These are phyloP conservation scores for Aphanomyces invadans DNA, from an alignment of 352 stramenopile species.

Conservation along the genomic window DNA sequence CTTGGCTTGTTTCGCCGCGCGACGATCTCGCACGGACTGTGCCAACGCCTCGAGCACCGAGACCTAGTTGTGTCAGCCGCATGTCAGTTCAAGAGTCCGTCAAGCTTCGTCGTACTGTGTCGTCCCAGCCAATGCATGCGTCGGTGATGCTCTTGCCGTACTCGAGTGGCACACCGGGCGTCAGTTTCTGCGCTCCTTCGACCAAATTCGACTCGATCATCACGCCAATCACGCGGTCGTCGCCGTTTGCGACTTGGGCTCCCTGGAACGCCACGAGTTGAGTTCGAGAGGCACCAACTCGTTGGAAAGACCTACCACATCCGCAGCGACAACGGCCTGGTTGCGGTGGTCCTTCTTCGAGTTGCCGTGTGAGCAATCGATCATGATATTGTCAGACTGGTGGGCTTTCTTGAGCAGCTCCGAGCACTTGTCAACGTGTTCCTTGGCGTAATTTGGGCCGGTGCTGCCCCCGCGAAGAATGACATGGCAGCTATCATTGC, in stretches of 20 bases:
- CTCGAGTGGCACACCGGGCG: conserved; percentile 33
- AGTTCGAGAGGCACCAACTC: too few relatives aligned
- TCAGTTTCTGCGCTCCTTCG: conserved; percentile 69
- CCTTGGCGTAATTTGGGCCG: conserved; percentile 76
- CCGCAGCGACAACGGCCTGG: conserved; percentile 66
- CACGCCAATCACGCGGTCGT: conserved; percentile 64
- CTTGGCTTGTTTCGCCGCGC: not conserved
- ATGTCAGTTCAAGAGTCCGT: not conserved
- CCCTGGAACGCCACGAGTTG: too few relatives aligned
- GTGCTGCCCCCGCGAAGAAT: conserved; percentile 66
- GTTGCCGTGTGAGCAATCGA: conserved; percentile 86
- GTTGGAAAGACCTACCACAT: conserved; percentile 41
- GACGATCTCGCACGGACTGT: conserved; percentile 11
- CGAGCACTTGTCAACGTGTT: conserved; percentile 57
- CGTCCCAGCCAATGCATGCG: conserved; percentile 77
- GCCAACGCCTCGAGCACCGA: conserved; percentile 7
- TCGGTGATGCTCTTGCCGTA: conserved; percentile 86
- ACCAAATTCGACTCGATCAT: conserved; percentile 87
- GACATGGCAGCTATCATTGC: conserved; percentile 79
- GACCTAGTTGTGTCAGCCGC: conserved; percentile 10
- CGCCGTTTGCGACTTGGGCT: conserved; percentile 49
- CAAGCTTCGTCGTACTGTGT: conserved; percentile 51
- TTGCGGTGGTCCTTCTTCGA: conserved; percentile 77
- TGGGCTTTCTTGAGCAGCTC: conserved; percentile 54
- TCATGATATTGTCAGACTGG: conserved; percentile 71